phyloP scores from a whole-genome alignment of 495 filamentous ascomycete species.

The Aspergillus olivimuriae region DNA sequence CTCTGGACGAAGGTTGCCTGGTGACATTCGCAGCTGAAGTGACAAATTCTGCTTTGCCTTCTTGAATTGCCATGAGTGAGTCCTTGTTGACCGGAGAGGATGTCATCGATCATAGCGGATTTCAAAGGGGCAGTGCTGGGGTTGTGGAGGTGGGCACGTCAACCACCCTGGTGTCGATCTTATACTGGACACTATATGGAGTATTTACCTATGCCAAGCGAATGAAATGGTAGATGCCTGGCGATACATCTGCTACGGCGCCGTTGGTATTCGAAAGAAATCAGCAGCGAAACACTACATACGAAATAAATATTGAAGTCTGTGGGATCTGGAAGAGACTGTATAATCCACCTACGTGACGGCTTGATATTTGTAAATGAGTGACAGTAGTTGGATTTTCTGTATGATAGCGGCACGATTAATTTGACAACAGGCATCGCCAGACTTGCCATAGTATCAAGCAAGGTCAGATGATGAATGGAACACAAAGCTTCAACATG shows the following conservation, averaged over 20 bases:
- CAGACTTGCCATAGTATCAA: neutral
- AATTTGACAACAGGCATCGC: conserved; percentile 6
- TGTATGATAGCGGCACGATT: neutral
- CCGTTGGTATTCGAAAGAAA: too few relatives aligned
- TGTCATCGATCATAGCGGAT: too few relatives aligned
- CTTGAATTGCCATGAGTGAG: too few relatives aligned
- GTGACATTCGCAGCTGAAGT: too few relatives aligned
- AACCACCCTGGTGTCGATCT: neutral
- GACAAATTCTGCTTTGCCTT: too few relatives aligned
- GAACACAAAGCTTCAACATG: too few relatives aligned
- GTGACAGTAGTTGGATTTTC: conserved; percentile 11
- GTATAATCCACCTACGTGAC: neutral
- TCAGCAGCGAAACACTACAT: too few relatives aligned
- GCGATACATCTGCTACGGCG: conserved; percentile 1
- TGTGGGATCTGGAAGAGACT: neutral
- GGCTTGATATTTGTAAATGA: conserved; percentile 4
- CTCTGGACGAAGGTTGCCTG: too few relatives aligned
- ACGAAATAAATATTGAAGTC: too few relatives aligned
- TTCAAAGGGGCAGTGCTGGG: too few relatives aligned
- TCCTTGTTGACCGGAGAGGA: too few relatives aligned
- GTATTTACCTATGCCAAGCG: neutral
- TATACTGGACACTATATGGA: neutral
- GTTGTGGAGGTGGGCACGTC: too few relatives aligned
- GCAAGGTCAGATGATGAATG: neutral
- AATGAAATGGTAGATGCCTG: conserved; percentile 1